Percentiles rank a stretch among this genome's conserved stretches.
phyloP scores from a whole-genome alignment of 2,329 filamentous ascomycete species.

The Clarireedia paspali region DNA sequence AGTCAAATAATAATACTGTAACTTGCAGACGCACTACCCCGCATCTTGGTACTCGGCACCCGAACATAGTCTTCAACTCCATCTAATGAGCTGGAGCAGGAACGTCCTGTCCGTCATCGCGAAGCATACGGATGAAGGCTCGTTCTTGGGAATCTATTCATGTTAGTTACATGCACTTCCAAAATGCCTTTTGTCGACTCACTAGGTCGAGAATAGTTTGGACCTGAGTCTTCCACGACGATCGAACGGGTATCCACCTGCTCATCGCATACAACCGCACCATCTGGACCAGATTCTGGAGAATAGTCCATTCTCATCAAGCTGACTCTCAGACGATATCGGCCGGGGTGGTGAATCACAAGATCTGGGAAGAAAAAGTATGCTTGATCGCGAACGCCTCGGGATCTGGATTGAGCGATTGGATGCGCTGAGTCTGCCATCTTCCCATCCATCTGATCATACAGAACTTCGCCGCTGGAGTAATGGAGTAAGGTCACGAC shows the following conservation, averaged over 20 bases:
- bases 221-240: constrained; percentile 17
- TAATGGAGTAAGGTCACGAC: constrained; percentile 23
- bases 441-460: constrained; percentile 22
- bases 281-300: constrained; percentile 15
- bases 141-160: constrained; percentile 21
- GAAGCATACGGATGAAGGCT: constrained; percentile 22
- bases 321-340: constrained; percentile 24
- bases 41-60: not conserved
- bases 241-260: constrained; percentile 25
- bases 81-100: constrained; percentile 6
- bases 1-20: not conserved
- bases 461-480: constrained; percentile 21
- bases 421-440: constrained; percentile 26
- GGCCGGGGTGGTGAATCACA: constrained; percentile 22
- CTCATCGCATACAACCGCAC: constrained; percentile 19
- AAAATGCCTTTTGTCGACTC: constrained; percentile 7
- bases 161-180: constrained; percentile 12
- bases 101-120: constrained; percentile 23
- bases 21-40: not conserved
- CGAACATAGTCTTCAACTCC: not conserved
- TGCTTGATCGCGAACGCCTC: constrained; percentile 16
- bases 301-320: constrained; percentile 27
- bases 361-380: constrained; percentile 29
- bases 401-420: constrained; percentile 13
- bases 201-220: constrained; percentile 21